Evolutionary conservation across 371 early-diverging fungal genomes (phyloP).

Genomic region (Mucor indicus): DNA sequence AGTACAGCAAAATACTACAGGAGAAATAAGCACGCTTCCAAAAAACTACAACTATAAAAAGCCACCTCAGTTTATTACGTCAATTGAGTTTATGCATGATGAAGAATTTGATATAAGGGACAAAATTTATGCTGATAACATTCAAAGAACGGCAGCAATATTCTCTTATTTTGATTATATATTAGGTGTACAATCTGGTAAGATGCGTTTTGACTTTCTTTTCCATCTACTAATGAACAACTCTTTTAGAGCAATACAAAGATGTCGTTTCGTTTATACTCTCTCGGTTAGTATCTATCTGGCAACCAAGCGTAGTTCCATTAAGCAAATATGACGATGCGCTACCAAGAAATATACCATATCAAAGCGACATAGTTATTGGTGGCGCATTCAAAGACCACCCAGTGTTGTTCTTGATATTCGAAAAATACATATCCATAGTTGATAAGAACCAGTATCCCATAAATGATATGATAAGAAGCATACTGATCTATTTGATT

Average conservation of each 20-base stretch:
- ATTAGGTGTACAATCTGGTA: constrained; percentile 6
- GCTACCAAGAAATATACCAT: constrained; percentile 35
- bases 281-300: constrained; percentile 23
- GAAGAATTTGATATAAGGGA: constrained; percentile 26
- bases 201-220: neutral
- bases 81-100: constrained; percentile 9
- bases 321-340: constrained; percentile 36
- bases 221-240: neutral
- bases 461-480: constrained; percentile 28
- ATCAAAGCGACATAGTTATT: constrained; percentile 36
- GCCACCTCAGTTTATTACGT: constrained; percentile 35
- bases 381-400: constrained; percentile 48
- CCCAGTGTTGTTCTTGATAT: constrained; percentile 34
- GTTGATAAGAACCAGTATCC: neutral
- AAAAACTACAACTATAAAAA: constrained; percentile 2
- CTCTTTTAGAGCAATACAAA: constrained; percentile 10
- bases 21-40: neutral
- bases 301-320: constrained; percentile 25
- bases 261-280: constrained; percentile 20
- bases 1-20: constrained; percentile 2
- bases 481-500: constrained; percentile 42
- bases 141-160: constrained; percentile 32
- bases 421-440: constrained; percentile 24
- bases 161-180: constrained; percentile 23
- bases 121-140: constrained; percentile 35